Conservation (phyloP, 768 basidiomycete genomes). For the Lentinula guzmanii region DNA sequence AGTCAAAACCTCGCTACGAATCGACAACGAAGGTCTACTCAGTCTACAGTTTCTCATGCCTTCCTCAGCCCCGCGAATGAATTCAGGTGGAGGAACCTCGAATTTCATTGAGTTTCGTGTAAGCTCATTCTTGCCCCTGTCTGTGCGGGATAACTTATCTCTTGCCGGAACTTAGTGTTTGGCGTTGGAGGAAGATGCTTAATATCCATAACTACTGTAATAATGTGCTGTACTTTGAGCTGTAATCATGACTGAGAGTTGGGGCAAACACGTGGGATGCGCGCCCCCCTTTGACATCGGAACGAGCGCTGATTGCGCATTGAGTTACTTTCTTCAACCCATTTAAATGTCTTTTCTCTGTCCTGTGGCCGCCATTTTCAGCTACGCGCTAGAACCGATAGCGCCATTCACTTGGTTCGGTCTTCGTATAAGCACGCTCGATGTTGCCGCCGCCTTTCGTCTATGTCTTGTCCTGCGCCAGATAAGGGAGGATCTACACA, state of each 20-base stretch:
- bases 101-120: slow-evolving; percentile 89
- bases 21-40: slow-evolving; percentile 76
- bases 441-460: slow-evolving; percentile 61
- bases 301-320: no score
- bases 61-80: slow-evolving; percentile 33
- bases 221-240: background rate
- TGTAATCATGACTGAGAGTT: no score
- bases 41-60: slow-evolving; percentile 91
- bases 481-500: slow-evolving; percentile 45
- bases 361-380: slow-evolving; percentile 45
- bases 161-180: slow-evolving; percentile 27
- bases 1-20: slow-evolving; percentile 83
- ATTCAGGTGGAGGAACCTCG: slow-evolving; percentile 25
- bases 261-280: no score
- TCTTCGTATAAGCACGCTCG: slow-evolving; percentile 51
- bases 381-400: slow-evolving; percentile 49
- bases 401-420: slow-evolving; percentile 68
- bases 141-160: background rate
- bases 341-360: slow-evolving; percentile 26
- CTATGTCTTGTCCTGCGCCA: slow-evolving; percentile 68
- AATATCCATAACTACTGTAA: background rate
- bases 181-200: slow-evolving; percentile 29
- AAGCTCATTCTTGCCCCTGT: slow-evolving; percentile 22
- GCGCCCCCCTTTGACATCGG: no score
- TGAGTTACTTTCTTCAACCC: background rate